Base-by-base conservation (phyloP, 2,329 filamentous ascomycete species). In the Truncatella angustata region DNA sequence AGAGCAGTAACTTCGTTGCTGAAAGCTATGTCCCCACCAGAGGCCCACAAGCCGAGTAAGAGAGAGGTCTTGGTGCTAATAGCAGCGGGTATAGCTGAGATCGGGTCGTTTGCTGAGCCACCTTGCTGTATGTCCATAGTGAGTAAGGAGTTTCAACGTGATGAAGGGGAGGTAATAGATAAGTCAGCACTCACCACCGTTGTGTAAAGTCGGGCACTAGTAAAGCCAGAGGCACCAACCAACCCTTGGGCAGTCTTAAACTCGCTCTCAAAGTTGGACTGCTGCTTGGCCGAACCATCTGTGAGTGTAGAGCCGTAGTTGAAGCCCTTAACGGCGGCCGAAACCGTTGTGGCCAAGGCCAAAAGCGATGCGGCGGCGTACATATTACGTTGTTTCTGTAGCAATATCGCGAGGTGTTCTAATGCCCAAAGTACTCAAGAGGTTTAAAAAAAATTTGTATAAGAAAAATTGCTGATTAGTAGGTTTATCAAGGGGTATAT, bases 11-110 rank as follows among this genome's bases (percentile, higher is more conserved):
- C 73, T 73, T 96, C 91, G 66, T 90, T 88, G 67, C 79, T 72
- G 68, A 95, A 85, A 20, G 67, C 68, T 4, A 71, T 75, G 50
- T 81, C 73, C 46, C 85, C 86, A 36, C 77, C 87, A 0, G 90
- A 93, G 9, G 84, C 83, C 91, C 91, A 96, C 47, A 97, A 75
- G 59, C 91, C 91, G 11, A 96, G 82, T 10, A 97, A 80, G 23
- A 97, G 80, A 39, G 80, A 79, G 2, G 90, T 95, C 61, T 90
- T 81, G 63, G 90, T 90, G 60, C 79, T 81, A 70, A 96, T 91
- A 62, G 91, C 91, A 39, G 91, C 91, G 37, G 87, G 87, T 56
- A 96, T 68, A 49, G 66, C 66, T 6, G 65, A 60, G 49, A 68
- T 68, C n/a, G 65, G 64, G 18, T 64, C 77, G 70, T 79, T 85